Conservation (phyloP, 192 early-diverging fungal genomes). For the Cladochytrium replicatum region DNA sequence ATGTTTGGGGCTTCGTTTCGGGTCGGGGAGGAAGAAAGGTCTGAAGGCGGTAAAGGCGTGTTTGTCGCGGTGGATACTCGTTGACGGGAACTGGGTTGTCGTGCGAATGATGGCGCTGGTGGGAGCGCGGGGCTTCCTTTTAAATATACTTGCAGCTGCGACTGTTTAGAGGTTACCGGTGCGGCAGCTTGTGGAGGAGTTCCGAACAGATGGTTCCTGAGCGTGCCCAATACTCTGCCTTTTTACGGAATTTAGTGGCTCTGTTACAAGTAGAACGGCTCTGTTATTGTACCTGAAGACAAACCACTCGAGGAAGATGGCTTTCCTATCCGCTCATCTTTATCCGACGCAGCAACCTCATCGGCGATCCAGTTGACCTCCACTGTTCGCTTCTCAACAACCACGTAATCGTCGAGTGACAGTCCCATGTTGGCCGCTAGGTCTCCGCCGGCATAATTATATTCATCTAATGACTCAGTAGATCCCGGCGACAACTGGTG, state of each 20-base stretch:
- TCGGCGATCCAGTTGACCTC: constrained; percentile 45
- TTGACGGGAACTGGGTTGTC: too few species aligned
- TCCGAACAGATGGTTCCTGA: neutral
- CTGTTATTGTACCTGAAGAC: neutral
- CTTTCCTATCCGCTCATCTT: neutral
- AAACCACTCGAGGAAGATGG: neutral
- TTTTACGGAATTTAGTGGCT: neutral
- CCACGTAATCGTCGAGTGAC: constrained; percentile 39
- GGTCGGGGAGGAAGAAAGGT: too few species aligned
- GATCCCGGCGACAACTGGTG: constrained; percentile 1
- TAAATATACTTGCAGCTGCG: too few species aligned
- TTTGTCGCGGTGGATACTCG: too few species aligned
- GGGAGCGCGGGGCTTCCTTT: too few species aligned
- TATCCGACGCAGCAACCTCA: constrained; percentile 10
- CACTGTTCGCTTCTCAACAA: constrained; percentile 37
- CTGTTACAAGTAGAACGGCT: neutral
- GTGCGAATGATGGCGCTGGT: too few species aligned
- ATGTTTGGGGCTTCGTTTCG: too few species aligned
- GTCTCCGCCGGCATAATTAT: neutral
- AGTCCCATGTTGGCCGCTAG: neutral
- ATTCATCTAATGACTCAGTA: constrained; percentile 6
- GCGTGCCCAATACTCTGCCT: neutral
- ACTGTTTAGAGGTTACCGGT: neutral
- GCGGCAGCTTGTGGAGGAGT: neutral
- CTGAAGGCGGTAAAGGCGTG: too few species aligned